Evolutionary conservation across 2,329 filamentous ascomycete species (phyloP), one percentile per base, ranked within the genome.

Genomic region (Aspergillus fumigatus): DNA sequence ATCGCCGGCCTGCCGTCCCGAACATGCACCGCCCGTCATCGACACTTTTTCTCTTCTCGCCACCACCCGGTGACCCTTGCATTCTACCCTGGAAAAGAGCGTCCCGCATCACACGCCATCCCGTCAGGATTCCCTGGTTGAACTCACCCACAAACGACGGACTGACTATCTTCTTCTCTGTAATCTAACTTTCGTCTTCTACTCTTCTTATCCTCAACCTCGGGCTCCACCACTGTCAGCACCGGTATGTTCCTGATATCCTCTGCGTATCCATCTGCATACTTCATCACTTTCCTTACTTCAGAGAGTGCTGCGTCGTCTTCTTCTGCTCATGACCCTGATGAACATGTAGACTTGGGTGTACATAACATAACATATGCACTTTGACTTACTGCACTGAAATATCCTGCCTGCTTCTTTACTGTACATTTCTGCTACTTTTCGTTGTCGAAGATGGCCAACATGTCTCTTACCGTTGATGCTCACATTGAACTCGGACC

Each of bases 321-420:
- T 32, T 38, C 23, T 51, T 51, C 40, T 54, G 52, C 43, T 54
- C 21, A 55, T 55, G 53, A 55, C 49, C 53, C 47, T 47, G 21
- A 55, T 52, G 29, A 43, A 40, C 41, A 55, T 50, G n/a, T 52
- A 55, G 49, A 52, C 49, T 50, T 25, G 21, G 43, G 23, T 47
- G 43, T 47, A 47, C 43, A 47, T 47, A 47, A 25, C 23, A 38
- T 38, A 17, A 17, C 32, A 38, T 47, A 25, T 25, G 41, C 41
- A 51, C 48, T 52, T 52, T 51, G 29, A 6, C 25, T 26, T 26
- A 26, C 27, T 48, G 29, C 49, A 41, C 23, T 52, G 43, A 29
- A 55, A 45, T 23, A 7, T 47, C 43, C 10, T 23, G 5, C 26
- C 19, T 47, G 32, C 32, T 14, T 47, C 9, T 47, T 47, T 26